These are phyloP conservation scores for Anisogramma anomala DNA, from an alignment of 2,329 filamentous ascomycete genomes.

Conservation along the genomic window DNA sequence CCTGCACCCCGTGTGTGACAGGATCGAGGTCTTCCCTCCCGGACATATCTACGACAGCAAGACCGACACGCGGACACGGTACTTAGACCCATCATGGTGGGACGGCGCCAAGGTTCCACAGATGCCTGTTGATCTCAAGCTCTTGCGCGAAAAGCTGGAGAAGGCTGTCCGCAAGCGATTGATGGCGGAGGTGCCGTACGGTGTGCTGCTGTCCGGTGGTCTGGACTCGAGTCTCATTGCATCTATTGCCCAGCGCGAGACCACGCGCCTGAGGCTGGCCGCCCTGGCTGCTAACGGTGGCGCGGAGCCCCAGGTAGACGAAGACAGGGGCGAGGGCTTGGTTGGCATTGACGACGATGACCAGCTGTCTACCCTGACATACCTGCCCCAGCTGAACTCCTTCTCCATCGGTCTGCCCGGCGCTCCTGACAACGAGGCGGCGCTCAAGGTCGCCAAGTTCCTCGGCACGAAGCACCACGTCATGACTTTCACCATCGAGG, in stretches of 20 bases:
- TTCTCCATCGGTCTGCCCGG: slow-evolving; percentile 96
- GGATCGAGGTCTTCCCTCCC: slow-evolving; percentile 86
- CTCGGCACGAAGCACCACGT: slow-evolving; percentile 96
- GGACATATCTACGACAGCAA: slow-evolving; percentile 94
- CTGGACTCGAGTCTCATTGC: slow-evolving; percentile 93
- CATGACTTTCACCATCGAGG: slow-evolving; percentile 96
- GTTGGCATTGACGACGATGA: slow-evolving; percentile 93
- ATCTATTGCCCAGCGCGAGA: slow-evolving; percentile 90
- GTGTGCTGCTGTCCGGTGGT: slow-evolving; percentile 87
- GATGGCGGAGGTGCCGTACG: slow-evolving; percentile 98
- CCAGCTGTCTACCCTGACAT: slow-evolving; percentile 77
- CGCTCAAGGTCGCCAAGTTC: slow-evolving; percentile 88
- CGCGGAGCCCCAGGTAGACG: slow-evolving; percentile 30
- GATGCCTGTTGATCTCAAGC: slow-evolving; percentile 71
- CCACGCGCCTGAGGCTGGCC: slow-evolving; percentile 59
- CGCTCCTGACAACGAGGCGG: slow-evolving; percentile 84
- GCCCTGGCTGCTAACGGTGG: slow-evolving; percentile 39
- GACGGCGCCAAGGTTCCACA: slow-evolving; percentile 68
- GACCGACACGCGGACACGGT: slow-evolving; percentile 72
- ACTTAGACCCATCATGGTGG: slow-evolving; percentile 90
- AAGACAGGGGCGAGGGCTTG: slow-evolving; percentile 56
- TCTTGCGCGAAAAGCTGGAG: slow-evolving; percentile 72
- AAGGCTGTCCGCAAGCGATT: slow-evolving; percentile 87
- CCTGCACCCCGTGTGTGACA: slow-evolving; percentile 84
- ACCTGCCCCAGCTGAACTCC: slow-evolving; percentile 90